These are phyloP conservation scores for Echium plantagineum DNA, from an alignment of 257 asterid genomes.

Conservation along the genomic window DNA sequence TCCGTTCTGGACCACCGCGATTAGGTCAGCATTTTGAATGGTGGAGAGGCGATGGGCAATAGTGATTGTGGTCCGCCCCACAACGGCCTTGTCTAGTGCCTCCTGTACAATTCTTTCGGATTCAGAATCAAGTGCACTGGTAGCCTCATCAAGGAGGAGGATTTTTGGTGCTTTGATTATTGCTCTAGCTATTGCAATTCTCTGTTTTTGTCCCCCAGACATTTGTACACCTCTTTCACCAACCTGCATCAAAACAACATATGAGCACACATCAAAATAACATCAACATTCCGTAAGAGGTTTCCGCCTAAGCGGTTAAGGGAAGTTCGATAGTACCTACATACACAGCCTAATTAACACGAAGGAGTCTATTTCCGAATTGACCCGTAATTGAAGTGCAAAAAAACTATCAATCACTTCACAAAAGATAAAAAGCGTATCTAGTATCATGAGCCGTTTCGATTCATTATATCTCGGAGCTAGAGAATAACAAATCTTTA, in stretches of 20 bases:
- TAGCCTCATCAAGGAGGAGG: conserved; percentile 89
- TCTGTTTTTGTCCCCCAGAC: conserved; percentile 98
- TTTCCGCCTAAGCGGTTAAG: too few relatives aligned
- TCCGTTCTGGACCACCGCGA: conserved; percentile 61
- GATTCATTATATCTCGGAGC: too few relatives aligned
- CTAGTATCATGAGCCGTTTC: too few relatives aligned
- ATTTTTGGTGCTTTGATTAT: conserved; percentile 64
- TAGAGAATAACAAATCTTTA: too few relatives aligned
- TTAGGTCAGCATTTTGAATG: conserved; percentile 65
- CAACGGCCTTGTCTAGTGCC: conserved; percentile 73
- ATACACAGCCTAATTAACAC: too few relatives aligned
- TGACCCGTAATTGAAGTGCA: too few relatives aligned
- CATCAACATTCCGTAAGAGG: too few relatives aligned
- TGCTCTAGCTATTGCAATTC: conserved; percentile 93
- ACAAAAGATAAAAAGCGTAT: too few relatives aligned
- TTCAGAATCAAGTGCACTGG: conserved; percentile 85
- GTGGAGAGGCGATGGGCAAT: conserved; percentile 95
- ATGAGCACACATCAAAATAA: too few relatives aligned
- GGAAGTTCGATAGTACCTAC: too few relatives aligned
- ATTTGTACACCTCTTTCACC: conserved; percentile 91
- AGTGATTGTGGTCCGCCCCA: conserved; percentile 74
- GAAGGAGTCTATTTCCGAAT: too few relatives aligned
- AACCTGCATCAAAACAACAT: conserved; percentile 34
- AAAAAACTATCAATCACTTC: too few relatives aligned
- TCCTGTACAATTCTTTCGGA: conserved; percentile 77